Base-by-base conservation (phyloP, 192 early-diverging fungal genomes). In the Umbelopsis ramanniana region DNA sequence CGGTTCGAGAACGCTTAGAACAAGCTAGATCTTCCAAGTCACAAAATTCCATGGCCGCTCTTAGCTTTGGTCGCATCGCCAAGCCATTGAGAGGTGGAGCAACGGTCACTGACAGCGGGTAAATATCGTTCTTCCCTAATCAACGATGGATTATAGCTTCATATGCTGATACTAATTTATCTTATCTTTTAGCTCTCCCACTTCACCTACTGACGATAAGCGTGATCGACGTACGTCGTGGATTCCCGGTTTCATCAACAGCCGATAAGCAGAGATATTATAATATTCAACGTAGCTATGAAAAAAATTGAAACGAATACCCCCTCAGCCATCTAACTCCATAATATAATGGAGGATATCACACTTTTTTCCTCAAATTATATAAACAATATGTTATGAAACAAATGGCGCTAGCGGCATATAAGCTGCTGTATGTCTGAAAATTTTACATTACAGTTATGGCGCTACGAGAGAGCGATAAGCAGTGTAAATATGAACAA, bases 11-110 rank as follows among this genome's bases (percentile, higher is more conserved):
- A 74, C 87, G 89, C 71, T 82, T 93, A 54, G 90, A 93, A 76
- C 88, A 93, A 76, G 92, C 92, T 68, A 77, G 89, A 90, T 43
- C 71, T n/a, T 54, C 47, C 52, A 73, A 50, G 52, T 67, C 69
- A n/a, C 66, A 70, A 67, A 75, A 68, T 40, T 54, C 60, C 11
- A 40, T 72, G 53, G 35, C 46, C 26, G 70, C 54, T 24, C 55
- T 77, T 35, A 55, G 53, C 38, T 75, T 77, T 74, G 74, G 71
- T 75, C 52, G 80, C 46, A 94, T 98, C 60, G 94, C 95, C 70
- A 96, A 96, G 84, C 97, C 95, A 66, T 78, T 98, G 73, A 89
- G 95, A 52, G 97, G 97, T 6, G 68, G 74, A 54, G 73, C 74
- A 72, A 29, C 66, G 73, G 48, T 72, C 73, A 17, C 69, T 74